Base-by-base conservation (phyloP, 176 grass and related monocot genomes). In the sorghum (Sorghum bicolor) region DNA sequence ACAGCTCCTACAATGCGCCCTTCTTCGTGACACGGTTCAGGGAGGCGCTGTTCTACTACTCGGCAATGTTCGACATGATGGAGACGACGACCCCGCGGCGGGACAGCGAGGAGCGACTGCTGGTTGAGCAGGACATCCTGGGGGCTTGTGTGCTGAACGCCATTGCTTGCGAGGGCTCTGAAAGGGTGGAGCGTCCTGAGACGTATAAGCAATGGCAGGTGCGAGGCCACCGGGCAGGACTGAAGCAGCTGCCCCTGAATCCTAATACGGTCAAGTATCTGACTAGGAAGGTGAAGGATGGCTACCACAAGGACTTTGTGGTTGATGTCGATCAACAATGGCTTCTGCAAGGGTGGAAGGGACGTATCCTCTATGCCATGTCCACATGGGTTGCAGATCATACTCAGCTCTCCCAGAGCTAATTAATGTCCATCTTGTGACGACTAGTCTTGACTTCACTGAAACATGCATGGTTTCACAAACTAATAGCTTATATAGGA, bases 301-400 rank as follows among this genome's bases (percentile, higher is more conserved):
- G 8, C 34, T 90, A 90, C 72, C 88, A 90, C 64, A 90, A 83
- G 16, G 81, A 91, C 64, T 87, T 91, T 7, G 28, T 84, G 34
- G 0, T 91, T 24, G 89, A 87, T 8, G 76, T 81, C 22, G 89
- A 84, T 72, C 72, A 63, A 2, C 68, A 25, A 1, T 91, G 89
- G 89, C 14, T 91, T 8, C 71, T 91, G 1, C 52, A 55, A 55
- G 52, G 52, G 6, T 55, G 52, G 20, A 55, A 55, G 20, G 52
- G 52, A 9, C 20, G 52, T 22, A 55, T 55, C 8, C 52, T 55
- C 20, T 55, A 55, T 55, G 52, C 52, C 52, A 55, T 55, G 52
- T 87, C 89, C 0, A 25, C 85, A 29, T 91, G 89, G 89, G 52
- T 71, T 40, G 86, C 72, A 25, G 72, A 63, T 13, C 50, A 82